Evolutionary conservation across 2,329 filamentous ascomycete species (phyloP).

Genomic region (Cladorrhinum sp.): DNA sequence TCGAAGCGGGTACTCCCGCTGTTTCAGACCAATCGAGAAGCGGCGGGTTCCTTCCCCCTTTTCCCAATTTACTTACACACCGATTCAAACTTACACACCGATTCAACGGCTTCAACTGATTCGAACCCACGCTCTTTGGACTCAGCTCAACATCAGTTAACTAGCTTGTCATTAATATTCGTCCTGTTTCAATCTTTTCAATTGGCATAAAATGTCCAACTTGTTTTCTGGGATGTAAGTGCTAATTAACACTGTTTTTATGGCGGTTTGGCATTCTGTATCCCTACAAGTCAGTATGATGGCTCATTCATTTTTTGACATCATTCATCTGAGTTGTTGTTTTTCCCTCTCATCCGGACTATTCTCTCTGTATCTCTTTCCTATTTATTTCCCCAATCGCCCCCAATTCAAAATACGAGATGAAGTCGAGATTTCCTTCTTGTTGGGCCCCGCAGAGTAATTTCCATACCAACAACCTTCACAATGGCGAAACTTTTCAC

Average conservation of each 20-base stretch:
- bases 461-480: background rate
- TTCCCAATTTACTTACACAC: slow-evolving; percentile 14
- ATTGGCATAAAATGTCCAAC: slow-evolving; percentile 28
- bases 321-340: too few species aligned
- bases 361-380: background rate
- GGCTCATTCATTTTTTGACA: background rate
- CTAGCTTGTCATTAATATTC: background rate
- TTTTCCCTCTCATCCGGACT: background rate
- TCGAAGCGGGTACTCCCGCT: background rate
- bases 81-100: slow-evolving; percentile 9
- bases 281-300: background rate
- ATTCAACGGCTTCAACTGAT: slow-evolving; percentile 1
- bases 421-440: background rate
- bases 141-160: background rate
- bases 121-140: background rate
- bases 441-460: background rate
- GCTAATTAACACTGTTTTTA: background rate
- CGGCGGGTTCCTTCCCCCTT: slow-evolving; percentile 15
- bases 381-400: background rate
- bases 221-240: slow-evolving; percentile 33
- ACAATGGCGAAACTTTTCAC: background rate
- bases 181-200: background rate
- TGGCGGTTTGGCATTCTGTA: background rate
- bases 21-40: slow-evolving; percentile 8
- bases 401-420: background rate